Conservation (phyloP, 1,284 basidiomycete genomes). For the Testicularia cyperi region DNA sequence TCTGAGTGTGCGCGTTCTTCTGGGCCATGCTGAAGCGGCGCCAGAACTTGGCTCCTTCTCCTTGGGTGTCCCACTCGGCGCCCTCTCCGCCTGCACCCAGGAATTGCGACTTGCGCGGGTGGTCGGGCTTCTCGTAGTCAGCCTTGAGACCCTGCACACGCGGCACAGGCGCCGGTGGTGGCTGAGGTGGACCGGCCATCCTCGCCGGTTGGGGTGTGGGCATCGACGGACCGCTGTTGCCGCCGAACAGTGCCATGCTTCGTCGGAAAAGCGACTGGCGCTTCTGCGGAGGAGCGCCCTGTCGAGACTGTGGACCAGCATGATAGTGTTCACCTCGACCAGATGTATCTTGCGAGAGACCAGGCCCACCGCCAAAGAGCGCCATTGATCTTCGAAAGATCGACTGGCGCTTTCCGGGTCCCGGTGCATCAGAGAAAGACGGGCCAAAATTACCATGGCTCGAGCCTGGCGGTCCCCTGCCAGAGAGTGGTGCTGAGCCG, state of each 20-base stretch:
- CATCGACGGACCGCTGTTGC: constrained; percentile 1
- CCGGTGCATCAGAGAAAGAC: constrained; percentile 32
- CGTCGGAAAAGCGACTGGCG: constrained; percentile 42
- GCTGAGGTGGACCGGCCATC: background rate
- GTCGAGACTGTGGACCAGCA: constrained; percentile 2
- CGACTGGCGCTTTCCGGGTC: constrained; percentile 30
- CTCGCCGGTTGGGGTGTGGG: no score
- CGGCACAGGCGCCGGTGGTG: constrained; percentile 12
- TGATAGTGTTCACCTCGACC: constrained; percentile 4
- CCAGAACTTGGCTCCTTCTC: constrained; percentile 53
- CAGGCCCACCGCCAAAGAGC: constrained; percentile 28
- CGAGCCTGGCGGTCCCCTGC: constrained; percentile 13
- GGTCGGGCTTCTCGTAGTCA: constrained; percentile 42
- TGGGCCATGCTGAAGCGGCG: constrained; percentile 47
- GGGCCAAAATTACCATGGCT: constrained; percentile 14
- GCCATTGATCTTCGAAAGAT: constrained; percentile 45
- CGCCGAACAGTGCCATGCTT: constrained; percentile 45
- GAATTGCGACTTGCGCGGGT: constrained; percentile 45
- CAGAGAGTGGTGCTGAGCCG: constrained; percentile 3
- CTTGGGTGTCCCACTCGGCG: constrained; percentile 51
- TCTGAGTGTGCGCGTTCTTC: constrained; percentile 24
- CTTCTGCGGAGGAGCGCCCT: constrained; percentile 7
- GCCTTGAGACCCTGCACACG: constrained; percentile 38
- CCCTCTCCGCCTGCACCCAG: constrained; percentile 45
- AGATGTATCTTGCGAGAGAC: background rate